Percentiles rank a stretch among this genome's conserved stretches.
These are phyloP conservation scores for Zymoseptoria tritici DNA, from an alignment of 2,329 filamentous ascomycete genomes.

Conservation along the genomic window DNA sequence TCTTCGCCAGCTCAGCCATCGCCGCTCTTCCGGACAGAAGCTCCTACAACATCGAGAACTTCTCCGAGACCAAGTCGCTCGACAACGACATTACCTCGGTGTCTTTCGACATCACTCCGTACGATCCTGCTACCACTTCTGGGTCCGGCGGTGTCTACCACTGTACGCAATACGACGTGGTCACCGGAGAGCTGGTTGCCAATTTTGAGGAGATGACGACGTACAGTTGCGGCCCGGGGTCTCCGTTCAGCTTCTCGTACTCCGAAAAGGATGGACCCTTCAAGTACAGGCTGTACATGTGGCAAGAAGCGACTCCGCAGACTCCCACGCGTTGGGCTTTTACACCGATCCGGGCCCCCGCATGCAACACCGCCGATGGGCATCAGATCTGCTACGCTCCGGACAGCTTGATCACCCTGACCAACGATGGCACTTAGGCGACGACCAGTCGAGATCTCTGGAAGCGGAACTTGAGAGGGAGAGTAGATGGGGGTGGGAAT, in stretches of 20 bases:
- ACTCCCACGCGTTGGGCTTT: too few species aligned
- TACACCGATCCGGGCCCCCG: too few species aligned
- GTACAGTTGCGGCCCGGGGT: slow-evolving; percentile 9
- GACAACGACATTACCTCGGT: slow-evolving; percentile 7
- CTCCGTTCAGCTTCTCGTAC: slow-evolving; percentile 7
- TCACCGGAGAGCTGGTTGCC: not conserved
- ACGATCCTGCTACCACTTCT: slow-evolving; percentile 1
- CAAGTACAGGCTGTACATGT: slow-evolving; percentile 7
- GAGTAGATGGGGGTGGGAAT: too few species aligned
- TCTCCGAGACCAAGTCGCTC: slow-evolving; percentile 6
- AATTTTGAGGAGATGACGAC: slow-evolving; percentile 3
- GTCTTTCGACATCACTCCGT: slow-evolving; percentile 11
- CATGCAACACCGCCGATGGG: too few species aligned
- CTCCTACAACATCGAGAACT: slow-evolving; percentile 12
- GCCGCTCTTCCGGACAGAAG: slow-evolving; percentile 1
- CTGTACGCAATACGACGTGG: slow-evolving; percentile 5
- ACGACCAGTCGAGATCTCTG: too few species aligned
- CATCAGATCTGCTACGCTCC: too few species aligned
- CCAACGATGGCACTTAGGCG: too few species aligned
- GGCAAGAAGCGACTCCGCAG: slow-evolving; percentile 3
- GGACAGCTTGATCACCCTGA: too few species aligned
- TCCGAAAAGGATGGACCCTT: not conserved
- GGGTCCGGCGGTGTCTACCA: not conserved
- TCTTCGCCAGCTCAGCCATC: slow-evolving; percentile 6
- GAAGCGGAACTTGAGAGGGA: too few species aligned